Evolutionary conservation across 306 rosid species (phyloP).

Genomic region (Prunus salicina): DNA sequence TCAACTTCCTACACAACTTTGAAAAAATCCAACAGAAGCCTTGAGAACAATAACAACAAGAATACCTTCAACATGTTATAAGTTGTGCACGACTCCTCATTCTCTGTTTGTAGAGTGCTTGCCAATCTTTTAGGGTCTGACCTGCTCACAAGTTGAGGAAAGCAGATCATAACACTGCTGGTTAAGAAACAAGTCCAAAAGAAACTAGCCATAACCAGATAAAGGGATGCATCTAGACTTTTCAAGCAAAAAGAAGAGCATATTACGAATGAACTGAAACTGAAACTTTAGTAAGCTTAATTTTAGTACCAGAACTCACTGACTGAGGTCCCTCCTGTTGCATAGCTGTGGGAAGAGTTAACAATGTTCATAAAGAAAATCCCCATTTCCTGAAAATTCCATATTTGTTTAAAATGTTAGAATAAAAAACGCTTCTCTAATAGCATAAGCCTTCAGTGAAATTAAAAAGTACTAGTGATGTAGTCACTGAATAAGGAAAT

Average conservation of each 20-base stretch:
- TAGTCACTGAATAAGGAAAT: background rate
- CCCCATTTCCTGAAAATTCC: slow-evolving; percentile 57
- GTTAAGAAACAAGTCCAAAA: slow-evolving; percentile 8
- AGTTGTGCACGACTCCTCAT: slow-evolving; percentile 85
- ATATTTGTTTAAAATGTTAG: slow-evolving; percentile 8
- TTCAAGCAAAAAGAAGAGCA: slow-evolving; percentile 10
- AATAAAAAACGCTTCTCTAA: background rate
- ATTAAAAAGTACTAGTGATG: background rate
- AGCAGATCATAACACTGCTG: background rate
- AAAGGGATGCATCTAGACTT: too few relatives aligned
- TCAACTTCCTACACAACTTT: background rate
- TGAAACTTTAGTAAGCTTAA: background rate
- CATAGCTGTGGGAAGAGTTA: slow-evolving; percentile 90
- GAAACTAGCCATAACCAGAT: slow-evolving; percentile 10
- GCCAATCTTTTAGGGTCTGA: slow-evolving; percentile 66
- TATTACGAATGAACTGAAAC: slow-evolving; percentile 19
- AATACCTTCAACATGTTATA: slow-evolving; percentile 92
- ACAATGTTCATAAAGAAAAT: slow-evolving; percentile 73
- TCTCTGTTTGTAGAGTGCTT: slow-evolving; percentile 46
- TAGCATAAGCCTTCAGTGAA: background rate
- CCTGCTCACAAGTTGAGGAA: slow-evolving; percentile 42
- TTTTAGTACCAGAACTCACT: slow-evolving; percentile 68
- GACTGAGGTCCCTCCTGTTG: slow-evolving; percentile 97
- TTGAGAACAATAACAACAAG: background rate
- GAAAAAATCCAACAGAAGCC: background rate